These are phyloP conservation scores for Fusarium mexicanum DNA, from an alignment of 2,329 filamentous ascomycete genomes.

Conservation along the genomic window DNA sequence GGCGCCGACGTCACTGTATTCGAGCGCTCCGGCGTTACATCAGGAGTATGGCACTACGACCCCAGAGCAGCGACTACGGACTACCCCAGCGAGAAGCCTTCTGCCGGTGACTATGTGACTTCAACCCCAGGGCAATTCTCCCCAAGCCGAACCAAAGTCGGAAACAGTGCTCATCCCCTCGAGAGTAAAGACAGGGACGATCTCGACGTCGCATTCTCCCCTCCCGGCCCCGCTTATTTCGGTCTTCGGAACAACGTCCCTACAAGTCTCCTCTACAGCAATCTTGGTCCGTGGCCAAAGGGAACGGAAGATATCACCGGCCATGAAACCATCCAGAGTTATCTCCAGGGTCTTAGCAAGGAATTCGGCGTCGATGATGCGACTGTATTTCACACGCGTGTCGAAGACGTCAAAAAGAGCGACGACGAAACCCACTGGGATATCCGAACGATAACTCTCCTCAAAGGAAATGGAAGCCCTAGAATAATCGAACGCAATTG, in stretches of 20 bases:
- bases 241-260: constrained; percentile 80
- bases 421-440: constrained; percentile 57
- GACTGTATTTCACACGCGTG: constrained; percentile 68
- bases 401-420: constrained; percentile 60
- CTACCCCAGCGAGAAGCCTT: constrained; percentile 47
- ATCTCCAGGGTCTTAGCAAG: constrained; percentile 68
- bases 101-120: constrained; percentile 41
- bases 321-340: constrained; percentile 65
- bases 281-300: constrained; percentile 62
- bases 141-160: rapidly evolving
- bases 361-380: constrained; percentile 59
- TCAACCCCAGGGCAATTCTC: constrained; percentile 21
- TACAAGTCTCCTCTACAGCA: constrained; percentile 60
- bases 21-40: constrained; percentile 47
- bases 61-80: constrained; percentile 40
- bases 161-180: neutral
- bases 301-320: constrained; percentile 68
- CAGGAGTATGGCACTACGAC: constrained; percentile 54
- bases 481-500: constrained; percentile 45
- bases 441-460: constrained; percentile 59
- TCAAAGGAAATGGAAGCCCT: constrained; percentile 31
- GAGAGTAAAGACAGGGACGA: neutral
- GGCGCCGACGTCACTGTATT: constrained; percentile 51
- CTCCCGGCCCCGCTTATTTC: constrained; percentile 60
- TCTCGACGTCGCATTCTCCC: constrained; percentile 31